Evolutionary conservation across 352 stramenopile species (phyloP).

Genomic region (Pythium brachiatum): DNA sequence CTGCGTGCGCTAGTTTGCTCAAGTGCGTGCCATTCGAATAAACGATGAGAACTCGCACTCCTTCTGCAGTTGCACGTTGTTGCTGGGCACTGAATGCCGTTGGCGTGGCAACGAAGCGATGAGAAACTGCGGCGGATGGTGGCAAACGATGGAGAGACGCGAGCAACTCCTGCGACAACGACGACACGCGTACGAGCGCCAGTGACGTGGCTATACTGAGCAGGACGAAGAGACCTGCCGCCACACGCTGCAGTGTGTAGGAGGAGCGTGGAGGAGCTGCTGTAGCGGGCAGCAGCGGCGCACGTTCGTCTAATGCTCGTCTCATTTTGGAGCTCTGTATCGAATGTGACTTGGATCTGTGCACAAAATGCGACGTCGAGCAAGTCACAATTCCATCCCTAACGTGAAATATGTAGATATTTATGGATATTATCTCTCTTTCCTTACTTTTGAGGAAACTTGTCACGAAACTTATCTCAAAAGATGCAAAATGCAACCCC

Average conservation of each 20-base stretch:
- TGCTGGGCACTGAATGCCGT: background rate
- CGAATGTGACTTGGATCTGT: background rate
- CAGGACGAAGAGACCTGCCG: constrained; percentile 25
- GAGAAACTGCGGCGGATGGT: background rate
- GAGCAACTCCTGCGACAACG: constrained; percentile 40
- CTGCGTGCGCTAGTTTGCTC: constrained; percentile 61
- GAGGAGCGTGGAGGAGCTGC: background rate
- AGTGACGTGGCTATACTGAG: constrained; percentile 38
- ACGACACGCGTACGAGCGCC: constrained; percentile 38
- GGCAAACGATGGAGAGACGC: constrained; percentile 30
- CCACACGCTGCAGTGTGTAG: constrained; percentile 11
- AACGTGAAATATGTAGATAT: background rate
- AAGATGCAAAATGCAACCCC: background rate
- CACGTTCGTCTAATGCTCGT: background rate
- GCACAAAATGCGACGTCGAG: constrained; percentile 1
- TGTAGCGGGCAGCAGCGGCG: constrained; percentile 14
- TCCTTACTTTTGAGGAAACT: background rate
- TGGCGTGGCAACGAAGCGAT: background rate
- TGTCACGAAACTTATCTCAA: background rate
- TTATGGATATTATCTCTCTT: background rate
- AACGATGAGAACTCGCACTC: constrained; percentile 62
- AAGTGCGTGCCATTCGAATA: constrained; percentile 73
- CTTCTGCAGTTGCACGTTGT: background rate
- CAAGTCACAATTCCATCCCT: background rate
- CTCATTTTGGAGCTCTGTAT: constrained; percentile 2